A percentile compares a stretch with the other conserved stretches of the same genome.
phyloP scores from a whole-genome alignment of 345 rosid genomes.

The Linum tenue region DNA sequence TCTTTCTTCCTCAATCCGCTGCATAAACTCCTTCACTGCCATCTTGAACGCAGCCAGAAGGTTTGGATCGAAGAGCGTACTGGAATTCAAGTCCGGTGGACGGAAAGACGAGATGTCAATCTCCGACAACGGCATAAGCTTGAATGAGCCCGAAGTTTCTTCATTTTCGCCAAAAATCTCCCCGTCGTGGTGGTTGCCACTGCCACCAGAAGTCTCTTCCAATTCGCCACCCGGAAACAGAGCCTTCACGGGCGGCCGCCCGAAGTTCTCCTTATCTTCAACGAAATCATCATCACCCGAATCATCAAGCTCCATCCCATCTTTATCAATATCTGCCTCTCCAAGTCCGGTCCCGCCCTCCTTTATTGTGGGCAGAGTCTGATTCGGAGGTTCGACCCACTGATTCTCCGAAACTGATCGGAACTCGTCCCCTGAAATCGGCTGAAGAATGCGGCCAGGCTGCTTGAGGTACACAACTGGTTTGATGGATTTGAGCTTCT shows the following conservation, averaged over 20 bases:
- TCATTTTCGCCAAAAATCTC: constrained; percentile 5
- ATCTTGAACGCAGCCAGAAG: constrained; percentile 55
- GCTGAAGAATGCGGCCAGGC: constrained; percentile 45
- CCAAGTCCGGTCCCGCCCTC: constrained; percentile 18
- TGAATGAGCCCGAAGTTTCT: constrained; percentile 11
- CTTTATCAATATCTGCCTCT: constrained; percentile 29
- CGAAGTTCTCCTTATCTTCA: constrained; percentile 49
- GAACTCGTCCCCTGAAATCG: constrained; percentile 49
- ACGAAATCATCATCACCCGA: constrained; percentile 18
- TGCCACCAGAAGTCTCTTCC: too few species aligned
- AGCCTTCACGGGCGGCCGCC: constrained; percentile 24
- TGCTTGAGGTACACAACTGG: constrained; percentile 58
- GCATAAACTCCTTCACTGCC: constrained; percentile 39
- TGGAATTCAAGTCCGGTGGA: constrained; percentile 62
- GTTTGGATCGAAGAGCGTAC: constrained; percentile 66
- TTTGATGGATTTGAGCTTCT: constrained; percentile 51
- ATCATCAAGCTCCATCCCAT: constrained; percentile 19
- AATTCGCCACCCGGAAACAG: neutral
- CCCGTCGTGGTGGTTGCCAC: neutral
- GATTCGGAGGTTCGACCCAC: constrained; percentile 21
- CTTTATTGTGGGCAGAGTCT: constrained; percentile 10
- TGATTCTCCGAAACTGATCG: constrained; percentile 28
- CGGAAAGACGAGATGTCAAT: constrained; percentile 44
- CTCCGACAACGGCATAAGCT: constrained; percentile 36
- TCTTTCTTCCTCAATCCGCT: constrained; percentile 30